Conservation (phyloP, 768 basidiomycete species). For the Phlebiopsis flavidoalba region DNA sequence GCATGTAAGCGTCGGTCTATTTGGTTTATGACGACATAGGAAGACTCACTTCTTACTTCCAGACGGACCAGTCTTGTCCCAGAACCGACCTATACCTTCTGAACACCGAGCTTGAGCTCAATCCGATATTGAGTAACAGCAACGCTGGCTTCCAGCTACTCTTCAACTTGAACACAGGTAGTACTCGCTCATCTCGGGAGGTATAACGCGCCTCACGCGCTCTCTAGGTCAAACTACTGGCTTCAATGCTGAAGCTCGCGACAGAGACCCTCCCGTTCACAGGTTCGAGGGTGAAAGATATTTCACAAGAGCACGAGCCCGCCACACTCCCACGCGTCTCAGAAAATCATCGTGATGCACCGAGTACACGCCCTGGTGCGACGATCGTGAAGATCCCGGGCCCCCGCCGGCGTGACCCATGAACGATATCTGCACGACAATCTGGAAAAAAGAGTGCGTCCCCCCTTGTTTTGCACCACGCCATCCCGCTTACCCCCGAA, state of each 20-base stretch:
- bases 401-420: conserved; percentile 72
- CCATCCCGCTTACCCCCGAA: neutral
- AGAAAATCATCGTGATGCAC: conserved; percentile 32
- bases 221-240: conserved; percentile 49
- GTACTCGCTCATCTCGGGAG: conserved; percentile 11
- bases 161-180: conserved; percentile 69
- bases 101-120: conserved; percentile 56
- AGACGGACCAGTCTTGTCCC: conserved; percentile 79
- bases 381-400: conserved; percentile 68
- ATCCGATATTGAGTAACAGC: conserved; percentile 63
- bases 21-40: neutral
- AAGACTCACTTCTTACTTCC: neutral
- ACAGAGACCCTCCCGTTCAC: conserved; percentile 52
- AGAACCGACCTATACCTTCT: conserved; percentile 82
- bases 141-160: conserved; percentile 52
- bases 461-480: neutral
- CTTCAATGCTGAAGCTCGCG: conserved; percentile 53
- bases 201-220: neutral
- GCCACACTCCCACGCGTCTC: conserved; percentile 34
- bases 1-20: conserved; percentile 25
- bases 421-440: conserved; percentile 63
- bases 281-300: too few species aligned
- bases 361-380: conserved; percentile 70
- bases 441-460: conserved; percentile 76
- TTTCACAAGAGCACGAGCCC: too few species aligned